A percentile compares a stretch with the other conserved stretches of the same genome.
These are phyloP conservation scores for Botrytis deweyae DNA, from an alignment of 2,329 filamentous ascomycete genomes.

Conservation along the genomic window DNA sequence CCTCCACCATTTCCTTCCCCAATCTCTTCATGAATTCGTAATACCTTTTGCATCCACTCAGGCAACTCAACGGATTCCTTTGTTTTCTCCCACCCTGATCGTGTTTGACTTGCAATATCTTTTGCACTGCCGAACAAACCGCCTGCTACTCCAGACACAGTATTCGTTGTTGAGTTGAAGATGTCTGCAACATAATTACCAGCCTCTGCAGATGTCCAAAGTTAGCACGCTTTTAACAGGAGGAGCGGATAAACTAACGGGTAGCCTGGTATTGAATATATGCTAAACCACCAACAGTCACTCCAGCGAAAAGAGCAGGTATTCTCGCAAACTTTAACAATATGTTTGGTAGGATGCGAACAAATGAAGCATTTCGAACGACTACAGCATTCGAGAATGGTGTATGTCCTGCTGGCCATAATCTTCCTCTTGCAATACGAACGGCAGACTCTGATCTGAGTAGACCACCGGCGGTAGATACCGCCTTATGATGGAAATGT, in stretches of 20 bases:
- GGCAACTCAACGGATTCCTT: constrained; percentile 72
- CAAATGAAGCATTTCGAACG: constrained; percentile 63
- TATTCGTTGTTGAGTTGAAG: constrained; percentile 70
- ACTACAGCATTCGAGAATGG: constrained; percentile 77
- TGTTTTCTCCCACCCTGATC: constrained; percentile 77
- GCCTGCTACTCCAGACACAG: constrained; percentile 66
- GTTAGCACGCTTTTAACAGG: background rate
- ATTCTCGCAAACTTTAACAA: constrained; percentile 85
- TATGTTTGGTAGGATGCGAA: constrained; percentile 73
- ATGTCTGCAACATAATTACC: constrained; percentile 76
- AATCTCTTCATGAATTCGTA: constrained; percentile 61
- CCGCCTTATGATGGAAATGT: constrained; percentile 57
- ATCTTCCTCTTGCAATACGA: constrained; percentile 59
- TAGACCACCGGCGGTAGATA: constrained; percentile 66
- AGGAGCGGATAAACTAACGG: constrained; percentile 52
- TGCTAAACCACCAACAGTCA: constrained; percentile 80
- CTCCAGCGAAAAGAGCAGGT: constrained; percentile 87
- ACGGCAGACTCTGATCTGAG: constrained; percentile 64
- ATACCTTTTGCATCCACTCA: constrained; percentile 77
- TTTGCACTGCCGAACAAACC: constrained; percentile 69
- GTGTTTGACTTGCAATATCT: constrained; percentile 75
- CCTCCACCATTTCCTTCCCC: constrained; percentile 45
- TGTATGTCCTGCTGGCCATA: constrained; percentile 76
- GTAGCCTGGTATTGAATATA: constrained; percentile 96
- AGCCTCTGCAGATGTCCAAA: constrained; percentile 52